These are phyloP conservation scores for Quercus tomentella DNA, from an alignment of 331 rosid species.

Conservation along the genomic window DNA sequence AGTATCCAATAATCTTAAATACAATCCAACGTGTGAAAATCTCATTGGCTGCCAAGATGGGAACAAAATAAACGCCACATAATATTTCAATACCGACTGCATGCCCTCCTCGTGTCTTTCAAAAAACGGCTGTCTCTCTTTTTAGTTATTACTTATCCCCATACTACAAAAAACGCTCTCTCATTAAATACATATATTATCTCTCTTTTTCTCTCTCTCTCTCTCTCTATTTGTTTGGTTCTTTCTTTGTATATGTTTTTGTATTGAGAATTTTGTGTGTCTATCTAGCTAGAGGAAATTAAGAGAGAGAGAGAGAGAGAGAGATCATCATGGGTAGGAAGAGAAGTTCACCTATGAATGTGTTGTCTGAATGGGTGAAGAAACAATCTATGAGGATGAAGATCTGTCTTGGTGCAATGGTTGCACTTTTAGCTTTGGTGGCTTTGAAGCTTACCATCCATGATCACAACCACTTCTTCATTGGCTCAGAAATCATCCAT, in stretches of 20 bases:
- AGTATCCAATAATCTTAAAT: neutral
- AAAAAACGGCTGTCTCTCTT: conserved; percentile 2
- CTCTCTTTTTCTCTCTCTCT: no score
- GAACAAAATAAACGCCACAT: neutral
- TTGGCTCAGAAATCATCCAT: conserved; percentile 47
- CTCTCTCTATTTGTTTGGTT: no score
- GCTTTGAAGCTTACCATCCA: conserved; percentile 30
- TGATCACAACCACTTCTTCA: conserved; percentile 29
- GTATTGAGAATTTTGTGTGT: no score
- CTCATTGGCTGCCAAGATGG: neutral
- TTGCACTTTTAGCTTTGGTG: conserved; percentile 45
- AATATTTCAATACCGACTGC: conserved; percentile 8
- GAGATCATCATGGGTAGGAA: conserved; percentile 40
- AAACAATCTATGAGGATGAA: conserved; percentile 41
- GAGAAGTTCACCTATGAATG: conserved; percentile 29
- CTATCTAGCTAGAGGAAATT: neutral
- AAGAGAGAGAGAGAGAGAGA: neutral
- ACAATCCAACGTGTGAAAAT: neutral
- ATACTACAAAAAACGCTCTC: neutral
- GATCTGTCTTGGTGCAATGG: conserved; percentile 30
- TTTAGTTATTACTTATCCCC: no score
- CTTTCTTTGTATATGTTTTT: no score
- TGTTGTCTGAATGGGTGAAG: conserved; percentile 42
- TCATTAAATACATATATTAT: no score
- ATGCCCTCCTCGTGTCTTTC: conserved; percentile 28